phyloP scores from a whole-genome alignment of 108 stramenopile species.

The Pseudonitzschia multistriata region DNA sequence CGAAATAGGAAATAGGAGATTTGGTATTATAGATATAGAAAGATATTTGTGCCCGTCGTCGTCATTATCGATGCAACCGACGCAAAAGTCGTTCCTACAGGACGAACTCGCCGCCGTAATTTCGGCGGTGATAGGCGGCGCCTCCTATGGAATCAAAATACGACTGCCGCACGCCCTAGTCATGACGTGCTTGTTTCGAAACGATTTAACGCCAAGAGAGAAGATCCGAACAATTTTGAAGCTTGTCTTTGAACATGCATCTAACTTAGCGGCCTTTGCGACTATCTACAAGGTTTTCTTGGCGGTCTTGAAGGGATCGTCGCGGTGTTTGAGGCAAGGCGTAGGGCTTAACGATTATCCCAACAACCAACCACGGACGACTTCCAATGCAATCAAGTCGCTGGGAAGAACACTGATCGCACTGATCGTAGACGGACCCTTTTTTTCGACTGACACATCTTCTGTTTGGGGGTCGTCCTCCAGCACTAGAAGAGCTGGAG shows the following conservation, averaged over 20 bases:
- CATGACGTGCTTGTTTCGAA: constrained; percentile 76
- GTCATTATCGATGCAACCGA: neutral
- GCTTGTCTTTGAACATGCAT: constrained; percentile 63
- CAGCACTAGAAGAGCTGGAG: constrained; percentile 38
- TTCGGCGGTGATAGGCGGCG: constrained; percentile 69
- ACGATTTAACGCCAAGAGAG: constrained; percentile 45
- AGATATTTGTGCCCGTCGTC: neutral
- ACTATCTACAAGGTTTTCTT: constrained; percentile 73
- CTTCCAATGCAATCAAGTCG: neutral
- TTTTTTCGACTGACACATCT: neutral
- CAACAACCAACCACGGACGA: neutral
- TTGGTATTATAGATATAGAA: neutral
- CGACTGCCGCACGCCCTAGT: constrained; percentile 79
- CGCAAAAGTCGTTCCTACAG: neutral
- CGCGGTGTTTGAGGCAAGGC: constrained; percentile 22
- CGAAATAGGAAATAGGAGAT: no score
- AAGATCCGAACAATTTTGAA: constrained; percentile 53
- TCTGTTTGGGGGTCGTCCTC: neutral
- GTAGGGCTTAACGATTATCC: constrained; percentile 4
- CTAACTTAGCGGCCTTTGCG: constrained; percentile 79
- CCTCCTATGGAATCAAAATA: constrained; percentile 81
- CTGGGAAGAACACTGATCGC: constrained; percentile 22
- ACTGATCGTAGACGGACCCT: constrained; percentile 58
- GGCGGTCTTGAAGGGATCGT: constrained; percentile 51
- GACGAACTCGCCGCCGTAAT: constrained; percentile 66